These are phyloP conservation scores for Talaromyces nanjingensis DNA, from an alignment of 495 filamentous ascomycete genomes.

Conservation along the genomic window DNA sequence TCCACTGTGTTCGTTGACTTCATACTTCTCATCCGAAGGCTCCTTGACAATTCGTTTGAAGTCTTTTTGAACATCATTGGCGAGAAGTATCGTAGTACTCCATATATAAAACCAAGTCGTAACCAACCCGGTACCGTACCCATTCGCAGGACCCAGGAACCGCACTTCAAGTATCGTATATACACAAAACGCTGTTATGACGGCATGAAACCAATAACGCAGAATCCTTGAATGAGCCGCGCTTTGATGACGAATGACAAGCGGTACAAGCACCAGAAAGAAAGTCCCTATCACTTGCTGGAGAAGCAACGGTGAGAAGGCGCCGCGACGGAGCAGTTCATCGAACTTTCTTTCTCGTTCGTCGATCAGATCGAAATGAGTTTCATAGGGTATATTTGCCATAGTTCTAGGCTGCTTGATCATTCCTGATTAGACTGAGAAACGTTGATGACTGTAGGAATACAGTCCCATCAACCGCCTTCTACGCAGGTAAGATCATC, in stretches of 20 bases:
- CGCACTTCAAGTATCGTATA: slow-evolving; percentile 35
- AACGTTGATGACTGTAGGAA: neutral
- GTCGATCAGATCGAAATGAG: slow-evolving; percentile 18
- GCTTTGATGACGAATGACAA: slow-evolving; percentile 25
- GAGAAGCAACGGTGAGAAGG: slow-evolving; percentile 30
- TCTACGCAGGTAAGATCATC: neutral
- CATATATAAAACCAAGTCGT: slow-evolving; percentile 61
- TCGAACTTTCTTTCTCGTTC: slow-evolving; percentile 17
- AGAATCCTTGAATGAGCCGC: slow-evolving; percentile 16
- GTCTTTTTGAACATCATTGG: slow-evolving; percentile 56
- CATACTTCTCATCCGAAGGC: neutral
- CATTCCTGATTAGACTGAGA: neutral
- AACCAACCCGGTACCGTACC: slow-evolving; percentile 63
- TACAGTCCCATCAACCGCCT: neutral
- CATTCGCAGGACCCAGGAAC: slow-evolving; percentile 49
- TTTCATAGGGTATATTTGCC: slow-evolving; percentile 7
- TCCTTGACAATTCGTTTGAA: slow-evolving; percentile 58
- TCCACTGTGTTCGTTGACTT: neutral
- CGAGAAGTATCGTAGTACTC: slow-evolving; percentile 53
- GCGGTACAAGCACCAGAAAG: slow-evolving; percentile 22
- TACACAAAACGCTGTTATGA: slow-evolving; percentile 39
- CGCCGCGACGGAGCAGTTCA: slow-evolving; percentile 21
- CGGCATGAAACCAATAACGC: slow-evolving; percentile 48
- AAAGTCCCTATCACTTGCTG: slow-evolving; percentile 28
- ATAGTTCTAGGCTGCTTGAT: slow-evolving; percentile 10